Conservation (phyloP, 495 filamentous ascomycete species). For the Lasiosphaeria ovina region DNA sequence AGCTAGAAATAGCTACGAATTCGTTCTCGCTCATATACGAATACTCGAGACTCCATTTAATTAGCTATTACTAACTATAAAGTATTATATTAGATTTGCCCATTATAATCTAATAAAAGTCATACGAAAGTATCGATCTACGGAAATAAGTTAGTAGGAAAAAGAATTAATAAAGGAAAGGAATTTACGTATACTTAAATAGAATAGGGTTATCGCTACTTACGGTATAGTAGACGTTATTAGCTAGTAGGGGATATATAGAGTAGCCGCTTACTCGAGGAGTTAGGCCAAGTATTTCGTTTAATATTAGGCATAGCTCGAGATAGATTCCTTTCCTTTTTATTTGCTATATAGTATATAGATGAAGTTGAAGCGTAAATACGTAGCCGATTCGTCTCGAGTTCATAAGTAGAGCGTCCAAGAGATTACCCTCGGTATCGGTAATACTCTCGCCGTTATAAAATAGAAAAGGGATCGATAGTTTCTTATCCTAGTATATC, state of each 20-base stretch:
- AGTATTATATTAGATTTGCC: conserved; percentile 52
- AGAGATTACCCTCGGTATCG: conserved; percentile 79
- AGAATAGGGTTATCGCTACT: conserved; percentile 56
- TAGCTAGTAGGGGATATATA: conserved; percentile 49
- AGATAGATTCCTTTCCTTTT: conserved; percentile 79
- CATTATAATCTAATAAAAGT: conserved; percentile 56
- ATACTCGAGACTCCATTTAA: conserved; percentile 55
- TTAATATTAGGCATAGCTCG: conserved; percentile 87
- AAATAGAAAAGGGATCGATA: conserved; percentile 91
- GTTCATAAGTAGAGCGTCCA: conserved; percentile 81
- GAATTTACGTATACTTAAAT: conserved; percentile 39
- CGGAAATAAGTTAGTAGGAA: not conserved
- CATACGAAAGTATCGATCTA: conserved; percentile 55
- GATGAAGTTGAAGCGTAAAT: conserved; percentile 82
- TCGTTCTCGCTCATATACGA: conserved; percentile 45
- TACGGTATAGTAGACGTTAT: conserved; percentile 52
- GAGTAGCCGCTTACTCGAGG: conserved; percentile 47
- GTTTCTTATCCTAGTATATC: conserved; percentile 59
- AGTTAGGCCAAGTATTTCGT: conserved; percentile 65
- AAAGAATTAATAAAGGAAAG: not conserved
- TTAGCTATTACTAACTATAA: conserved; percentile 52
- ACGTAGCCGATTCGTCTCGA: conserved; percentile 90
- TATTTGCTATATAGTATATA: conserved; percentile 75
- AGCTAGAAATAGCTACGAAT: conserved; percentile 12
- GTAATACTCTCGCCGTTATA: conserved; percentile 90